Evolutionary conservation across 2,329 filamentous ascomycete species (phyloP).

Genomic region (Apiospora phragmitis): DNA sequence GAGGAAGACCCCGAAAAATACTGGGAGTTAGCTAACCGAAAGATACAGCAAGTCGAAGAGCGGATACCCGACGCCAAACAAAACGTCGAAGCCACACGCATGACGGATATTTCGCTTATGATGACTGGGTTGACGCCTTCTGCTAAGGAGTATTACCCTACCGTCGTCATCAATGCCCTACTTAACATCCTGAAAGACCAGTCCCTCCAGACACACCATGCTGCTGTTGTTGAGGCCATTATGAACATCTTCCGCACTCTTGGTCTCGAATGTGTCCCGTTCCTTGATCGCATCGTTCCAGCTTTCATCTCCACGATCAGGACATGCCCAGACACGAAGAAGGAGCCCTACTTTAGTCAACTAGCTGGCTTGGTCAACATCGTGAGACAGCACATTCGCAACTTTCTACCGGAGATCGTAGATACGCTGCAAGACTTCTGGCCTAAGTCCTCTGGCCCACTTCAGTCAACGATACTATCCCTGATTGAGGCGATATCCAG

Average conservation of each 20-base stretch:
- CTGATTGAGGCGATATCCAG: slow-evolving; percentile 92
- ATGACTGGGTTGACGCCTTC: slow-evolving; percentile 97
- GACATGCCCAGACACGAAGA: slow-evolving; percentile 71
- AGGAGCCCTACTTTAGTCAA: slow-evolving; percentile 98
- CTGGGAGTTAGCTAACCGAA: slow-evolving; percentile 10
- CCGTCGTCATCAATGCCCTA: slow-evolving; percentile 94
- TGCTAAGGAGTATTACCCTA: slow-evolving; percentile 97
- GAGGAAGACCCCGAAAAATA: slow-evolving; percentile 1
- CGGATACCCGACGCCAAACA: slow-evolving; percentile 79
- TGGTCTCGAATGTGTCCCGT: slow-evolving; percentile 92
- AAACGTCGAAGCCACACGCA: slow-evolving; percentile 59
- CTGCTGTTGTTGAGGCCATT: slow-evolving; percentile 92
- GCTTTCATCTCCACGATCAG: slow-evolving; percentile 90
- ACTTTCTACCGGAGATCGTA: slow-evolving; percentile 84
- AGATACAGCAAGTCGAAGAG: slow-evolving; percentile 75
- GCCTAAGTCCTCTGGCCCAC: slow-evolving; percentile 69
- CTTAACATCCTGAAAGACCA: slow-evolving; percentile 89
- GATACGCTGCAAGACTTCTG: slow-evolving; percentile 87
- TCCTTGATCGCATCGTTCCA: slow-evolving; percentile 90
- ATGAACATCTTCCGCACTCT: slow-evolving; percentile 99
- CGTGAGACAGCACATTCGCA: slow-evolving; percentile 93
- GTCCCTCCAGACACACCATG: slow-evolving; percentile 88
- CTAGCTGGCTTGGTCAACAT: slow-evolving; percentile 90
- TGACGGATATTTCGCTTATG: slow-evolving; percentile 95
- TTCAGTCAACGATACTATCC: slow-evolving; percentile 89